phyloP scores from a whole-genome alignment of 164 flowering plant genomes.

The Vitis cinerea region DNA sequence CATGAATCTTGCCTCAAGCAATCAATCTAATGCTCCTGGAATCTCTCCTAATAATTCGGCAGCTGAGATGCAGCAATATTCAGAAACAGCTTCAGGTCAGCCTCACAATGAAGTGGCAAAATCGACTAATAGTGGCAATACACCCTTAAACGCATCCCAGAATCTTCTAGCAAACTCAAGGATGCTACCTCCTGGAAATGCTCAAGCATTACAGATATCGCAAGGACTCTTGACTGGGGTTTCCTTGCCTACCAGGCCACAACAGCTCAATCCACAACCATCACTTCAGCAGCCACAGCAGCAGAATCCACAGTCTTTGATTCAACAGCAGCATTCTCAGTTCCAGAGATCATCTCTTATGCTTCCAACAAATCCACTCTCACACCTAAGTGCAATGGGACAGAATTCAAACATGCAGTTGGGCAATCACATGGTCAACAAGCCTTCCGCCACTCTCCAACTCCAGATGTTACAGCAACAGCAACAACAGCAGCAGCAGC shows the following conservation, averaged over 20 bases:
- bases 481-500: constrained; percentile 51
- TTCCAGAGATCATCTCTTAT: constrained; percentile 63
- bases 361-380: constrained; percentile 49
- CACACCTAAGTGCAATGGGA: constrained; percentile 53
- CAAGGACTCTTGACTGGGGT: constrained; percentile 62
- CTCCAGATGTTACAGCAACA: constrained; percentile 60
- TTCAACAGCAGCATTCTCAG: constrained; percentile 55
- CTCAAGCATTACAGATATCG: constrained; percentile 65
- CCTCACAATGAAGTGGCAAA: constrained; percentile 37
- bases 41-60: constrained; percentile 30
- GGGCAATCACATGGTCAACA: constrained; percentile 59
- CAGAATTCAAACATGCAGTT: constrained; percentile 57
- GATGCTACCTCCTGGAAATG: constrained; percentile 66
- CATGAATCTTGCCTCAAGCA: constrained; percentile 24
- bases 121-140: constrained; percentile 32
- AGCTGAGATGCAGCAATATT: constrained; percentile 55
- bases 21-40: constrained; percentile 42
- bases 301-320: constrained; percentile 18
- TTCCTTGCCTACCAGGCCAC: constrained; percentile 53
- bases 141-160: constrained; percentile 43
- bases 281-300: constrained; percentile 46
- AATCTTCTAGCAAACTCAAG: constrained; percentile 41
- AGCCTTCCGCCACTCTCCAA: constrained; percentile 46
- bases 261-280: constrained; percentile 52
- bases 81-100: constrained; percentile 55